Conservation (phyloP, 2,329 filamentous ascomycete genomes). For the Sclerotinia borealis region DNA sequence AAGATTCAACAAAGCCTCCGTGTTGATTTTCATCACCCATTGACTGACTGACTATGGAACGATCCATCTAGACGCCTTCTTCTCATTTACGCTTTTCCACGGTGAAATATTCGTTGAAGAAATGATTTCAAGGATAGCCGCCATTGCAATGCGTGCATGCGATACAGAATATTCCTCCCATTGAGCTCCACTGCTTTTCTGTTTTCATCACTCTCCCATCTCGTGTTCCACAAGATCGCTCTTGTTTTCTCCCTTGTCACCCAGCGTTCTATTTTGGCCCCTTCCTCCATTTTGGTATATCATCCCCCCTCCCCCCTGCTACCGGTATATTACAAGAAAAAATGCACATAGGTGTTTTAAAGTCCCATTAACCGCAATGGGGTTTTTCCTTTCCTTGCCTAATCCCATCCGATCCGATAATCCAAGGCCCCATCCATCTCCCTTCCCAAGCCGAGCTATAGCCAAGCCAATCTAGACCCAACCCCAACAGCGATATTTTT, state of each 20-base stretch:
- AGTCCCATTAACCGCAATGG: conserved; percentile 8
- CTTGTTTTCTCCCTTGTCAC: neutral
- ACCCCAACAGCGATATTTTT: neutral
- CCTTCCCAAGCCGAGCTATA: neutral
- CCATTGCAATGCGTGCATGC: neutral
- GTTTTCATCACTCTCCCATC: neutral
- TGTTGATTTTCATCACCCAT: neutral
- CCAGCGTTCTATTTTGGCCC: neutral
- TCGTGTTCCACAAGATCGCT: neutral
- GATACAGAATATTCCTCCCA: neutral
- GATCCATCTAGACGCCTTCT: neutral
- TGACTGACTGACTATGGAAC: neutral
- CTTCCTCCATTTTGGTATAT: neutral
- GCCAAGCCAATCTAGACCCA: conserved; percentile 5
- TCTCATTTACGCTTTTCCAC: neutral
- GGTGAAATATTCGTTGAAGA: neutral
- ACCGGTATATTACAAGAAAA: conserved; percentile 10
- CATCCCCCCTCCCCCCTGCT: neutral
- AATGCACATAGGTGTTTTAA: neutral
- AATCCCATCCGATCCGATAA: conserved; percentile 1
- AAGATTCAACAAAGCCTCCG: neutral
- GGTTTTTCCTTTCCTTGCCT: neutral
- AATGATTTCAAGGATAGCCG: conserved; percentile 1
- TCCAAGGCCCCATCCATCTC: conserved; percentile 3
- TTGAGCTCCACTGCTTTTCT: neutral